Evolutionary conservation across 2,329 filamentous ascomycete genomes (phyloP).

Genomic region (Talaromyces islandicus): DNA sequence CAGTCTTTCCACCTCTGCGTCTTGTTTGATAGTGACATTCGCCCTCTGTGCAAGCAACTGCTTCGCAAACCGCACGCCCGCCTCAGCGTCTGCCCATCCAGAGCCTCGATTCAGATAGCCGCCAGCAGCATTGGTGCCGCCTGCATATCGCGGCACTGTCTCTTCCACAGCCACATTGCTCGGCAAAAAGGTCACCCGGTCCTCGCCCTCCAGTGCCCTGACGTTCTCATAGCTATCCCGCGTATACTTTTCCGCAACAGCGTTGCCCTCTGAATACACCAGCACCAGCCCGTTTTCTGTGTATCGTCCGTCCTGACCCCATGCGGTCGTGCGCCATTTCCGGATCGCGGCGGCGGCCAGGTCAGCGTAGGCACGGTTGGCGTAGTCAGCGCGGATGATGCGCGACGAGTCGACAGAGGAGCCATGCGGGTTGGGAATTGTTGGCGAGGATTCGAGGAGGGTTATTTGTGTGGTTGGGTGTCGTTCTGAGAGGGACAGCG

Average conservation of each 20-base stretch:
- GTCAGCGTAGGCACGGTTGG: constrained; percentile 67
- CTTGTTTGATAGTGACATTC: constrained; percentile 27
- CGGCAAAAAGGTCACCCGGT: constrained; percentile 28
- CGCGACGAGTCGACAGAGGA: constrained; percentile 57
- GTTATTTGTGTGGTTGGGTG: constrained; percentile 48
- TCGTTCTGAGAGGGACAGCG: constrained; percentile 63
- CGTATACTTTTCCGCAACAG: constrained; percentile 29
- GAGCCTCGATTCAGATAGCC: constrained; percentile 44
- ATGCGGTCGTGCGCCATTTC: constrained; percentile 53
- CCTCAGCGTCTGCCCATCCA: constrained; percentile 41
- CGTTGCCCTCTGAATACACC: constrained; percentile 28
- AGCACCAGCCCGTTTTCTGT: constrained; percentile 39
- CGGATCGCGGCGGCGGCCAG: constrained; percentile 66
- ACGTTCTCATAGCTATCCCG: constrained; percentile 37
- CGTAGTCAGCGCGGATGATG: constrained; percentile 71
- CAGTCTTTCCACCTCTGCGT: constrained; percentile 31
- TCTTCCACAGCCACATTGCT: constrained; percentile 27
- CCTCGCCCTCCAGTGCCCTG: constrained; percentile 23
- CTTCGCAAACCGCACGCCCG: constrained; percentile 34
- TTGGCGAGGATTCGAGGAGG: constrained; percentile 50
- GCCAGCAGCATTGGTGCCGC: constrained; percentile 28
- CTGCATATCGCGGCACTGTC: constrained; percentile 30
- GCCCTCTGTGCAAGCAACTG: constrained; percentile 26
- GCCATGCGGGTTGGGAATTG: constrained; percentile 53
- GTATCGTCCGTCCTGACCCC: constrained; percentile 39